These are phyloP conservation scores for Margaritispora aquatica DNA, from an alignment of 495 filamentous ascomycete genomes.

Conservation along the genomic window DNA sequence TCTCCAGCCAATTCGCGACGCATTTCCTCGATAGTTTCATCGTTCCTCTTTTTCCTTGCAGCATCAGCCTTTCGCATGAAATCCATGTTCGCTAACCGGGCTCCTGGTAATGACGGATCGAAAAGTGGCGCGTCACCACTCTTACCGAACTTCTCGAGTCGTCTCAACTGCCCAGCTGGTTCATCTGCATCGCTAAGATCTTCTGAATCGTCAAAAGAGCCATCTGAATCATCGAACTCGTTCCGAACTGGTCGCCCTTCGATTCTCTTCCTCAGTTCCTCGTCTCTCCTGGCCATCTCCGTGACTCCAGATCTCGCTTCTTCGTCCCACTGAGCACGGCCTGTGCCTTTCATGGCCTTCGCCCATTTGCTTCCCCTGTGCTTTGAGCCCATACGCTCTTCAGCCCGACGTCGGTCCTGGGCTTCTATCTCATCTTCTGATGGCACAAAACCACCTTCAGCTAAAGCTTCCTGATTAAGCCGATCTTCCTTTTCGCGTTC, in stretches of 20 bases:
- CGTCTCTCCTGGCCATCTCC: constrained; percentile 78
- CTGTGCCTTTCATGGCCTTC: constrained; percentile 75
- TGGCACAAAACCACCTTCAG: constrained; percentile 56
- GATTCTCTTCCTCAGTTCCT: constrained; percentile 77
- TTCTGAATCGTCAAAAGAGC: constrained; percentile 40
- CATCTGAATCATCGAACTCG: constrained; percentile 47
- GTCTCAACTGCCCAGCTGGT: constrained; percentile 45
- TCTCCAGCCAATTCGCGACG: constrained; percentile 62
- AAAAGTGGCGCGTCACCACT: constrained; percentile 35
- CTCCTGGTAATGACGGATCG: constrained; percentile 33
- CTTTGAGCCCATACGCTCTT: constrained; percentile 82
- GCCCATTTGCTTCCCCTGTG: constrained; percentile 95
- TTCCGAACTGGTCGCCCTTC: constrained; percentile 61
- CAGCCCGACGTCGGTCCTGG: constrained; percentile 72
- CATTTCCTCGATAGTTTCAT: constrained; percentile 69
- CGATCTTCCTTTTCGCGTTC: constrained; percentile 69
- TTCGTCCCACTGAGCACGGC: constrained; percentile 76
- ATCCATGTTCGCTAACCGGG: constrained; percentile 62
- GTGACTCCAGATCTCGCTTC: constrained; percentile 68
- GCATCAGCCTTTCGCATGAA: constrained; percentile 93
- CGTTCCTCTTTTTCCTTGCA: constrained; percentile 67
- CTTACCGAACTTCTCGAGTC: constrained; percentile 53
- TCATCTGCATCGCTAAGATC: constrained; percentile 45
- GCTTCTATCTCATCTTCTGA: constrained; percentile 75
- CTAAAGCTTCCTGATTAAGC: constrained; percentile 61